A percentile compares a stretch with the other conserved stretches of the same genome.
phyloP scores from a whole-genome alignment of 2,329 filamentous ascomycete species.

The Cryoendolithus antarcticus region DNA sequence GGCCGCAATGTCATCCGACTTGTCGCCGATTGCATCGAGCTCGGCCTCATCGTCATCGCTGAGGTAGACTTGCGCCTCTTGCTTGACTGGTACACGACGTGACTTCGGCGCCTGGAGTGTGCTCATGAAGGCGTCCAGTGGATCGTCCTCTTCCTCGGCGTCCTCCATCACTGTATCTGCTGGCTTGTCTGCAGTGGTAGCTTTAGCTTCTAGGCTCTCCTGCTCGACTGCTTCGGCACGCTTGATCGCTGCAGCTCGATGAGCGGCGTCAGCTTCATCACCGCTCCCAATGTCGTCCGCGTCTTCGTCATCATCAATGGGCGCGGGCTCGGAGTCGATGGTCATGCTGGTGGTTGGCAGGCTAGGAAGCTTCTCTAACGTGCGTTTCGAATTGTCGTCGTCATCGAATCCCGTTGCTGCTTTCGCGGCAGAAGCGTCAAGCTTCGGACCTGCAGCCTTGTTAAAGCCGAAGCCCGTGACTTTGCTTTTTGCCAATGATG shows the following conservation, averaged over 20 bases:
- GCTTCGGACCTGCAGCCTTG: conserved; percentile 52
- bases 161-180: conserved; percentile 22
- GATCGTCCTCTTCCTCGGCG: conserved; percentile 67
- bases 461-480: conserved; percentile 74
- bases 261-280: conserved; percentile 76
- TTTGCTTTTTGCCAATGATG: conserved; percentile 42
- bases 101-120: conserved; percentile 43
- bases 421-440: conserved; percentile 47
- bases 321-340: conserved; percentile 39
- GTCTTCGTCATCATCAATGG: conserved; percentile 32
- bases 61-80: conserved; percentile 73
- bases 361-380: conserved; percentile 79
- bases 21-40: conserved; percentile 49
- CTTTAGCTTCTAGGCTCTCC: conserved; percentile 6
- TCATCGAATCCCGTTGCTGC: conserved; percentile 70
- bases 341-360: conserved; percentile 46
- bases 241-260: conserved; percentile 66
- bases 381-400: conserved; percentile 74
- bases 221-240: conserved; percentile 47
- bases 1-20: conserved; percentile 53
- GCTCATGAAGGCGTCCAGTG: conserved; percentile 95
- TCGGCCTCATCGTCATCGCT: conserved; percentile 58
- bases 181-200: neutral
- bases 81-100: conserved; percentile 26
- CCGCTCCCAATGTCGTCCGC: conserved; percentile 71